Evolutionary conservation across 352 stramenopile genomes (phyloP).

Genomic region (Phytophthora litchii): DNA sequence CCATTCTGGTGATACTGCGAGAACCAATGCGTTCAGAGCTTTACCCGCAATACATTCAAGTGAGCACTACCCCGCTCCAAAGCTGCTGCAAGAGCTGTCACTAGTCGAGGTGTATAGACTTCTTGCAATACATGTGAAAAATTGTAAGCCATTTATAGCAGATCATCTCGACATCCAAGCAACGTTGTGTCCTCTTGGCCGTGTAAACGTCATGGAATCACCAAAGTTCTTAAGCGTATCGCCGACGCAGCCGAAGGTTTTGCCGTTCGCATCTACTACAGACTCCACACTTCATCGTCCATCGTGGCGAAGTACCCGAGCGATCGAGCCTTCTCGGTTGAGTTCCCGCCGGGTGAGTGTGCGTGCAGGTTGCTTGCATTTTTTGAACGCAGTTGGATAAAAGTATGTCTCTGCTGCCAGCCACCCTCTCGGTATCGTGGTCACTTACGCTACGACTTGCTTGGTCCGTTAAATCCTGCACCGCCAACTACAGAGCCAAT

Average conservation of each 20-base stretch:
- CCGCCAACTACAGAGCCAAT: neutral
- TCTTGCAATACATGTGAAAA: too few relatives aligned
- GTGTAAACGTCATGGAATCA: slow-evolving; percentile 7
- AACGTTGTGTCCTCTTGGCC: neutral
- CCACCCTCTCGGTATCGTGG: slow-evolving; percentile 49
- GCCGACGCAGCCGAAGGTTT: slow-evolving; percentile 17
- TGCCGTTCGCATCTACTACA: slow-evolving; percentile 59
- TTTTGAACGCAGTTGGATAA: neutral
- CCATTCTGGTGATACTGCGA: too few relatives aligned
- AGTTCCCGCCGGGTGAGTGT: slow-evolving; percentile 44
- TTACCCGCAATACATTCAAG: too few relatives aligned
- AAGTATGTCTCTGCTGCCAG: slow-evolving; percentile 22
- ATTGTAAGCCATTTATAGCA: too few relatives aligned
- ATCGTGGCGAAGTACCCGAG: slow-evolving; percentile 53
- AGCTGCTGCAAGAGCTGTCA: too few relatives aligned
- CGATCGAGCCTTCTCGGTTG: slow-evolving; percentile 20
- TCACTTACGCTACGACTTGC: slow-evolving; percentile 38
- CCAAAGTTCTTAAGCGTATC: slow-evolving; percentile 2
- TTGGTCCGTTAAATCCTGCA: slow-evolving; percentile 8
- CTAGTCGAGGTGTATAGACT: too few relatives aligned
- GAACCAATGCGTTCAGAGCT: too few relatives aligned
- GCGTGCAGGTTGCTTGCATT: neutral
- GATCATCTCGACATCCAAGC: too few relatives aligned
- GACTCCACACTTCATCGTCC: slow-evolving; percentile 63
- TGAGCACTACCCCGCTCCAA: too few relatives aligned